Evolutionary conservation across 345 rosid genomes (phyloP).

Genomic region (Populus deltoides): DNA sequence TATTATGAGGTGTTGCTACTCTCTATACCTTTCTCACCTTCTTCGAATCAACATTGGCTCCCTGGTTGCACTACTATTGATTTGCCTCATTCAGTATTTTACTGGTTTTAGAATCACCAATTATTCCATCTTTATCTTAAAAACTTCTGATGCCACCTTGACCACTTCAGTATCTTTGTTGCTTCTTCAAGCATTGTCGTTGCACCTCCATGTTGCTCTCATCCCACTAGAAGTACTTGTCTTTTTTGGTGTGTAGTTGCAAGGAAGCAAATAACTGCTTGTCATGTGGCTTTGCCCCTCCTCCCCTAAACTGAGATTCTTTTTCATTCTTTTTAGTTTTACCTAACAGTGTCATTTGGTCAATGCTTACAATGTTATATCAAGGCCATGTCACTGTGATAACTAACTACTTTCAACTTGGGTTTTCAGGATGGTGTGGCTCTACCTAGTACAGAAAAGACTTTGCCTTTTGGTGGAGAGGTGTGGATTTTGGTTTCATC

Average conservation of each 20-base stretch:
- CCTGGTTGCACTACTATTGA: not conserved
- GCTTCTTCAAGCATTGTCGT: not conserved
- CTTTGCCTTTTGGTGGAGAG: constrained; percentile 95
- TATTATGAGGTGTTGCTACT: not conserved
- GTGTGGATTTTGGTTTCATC: constrained; percentile 35
- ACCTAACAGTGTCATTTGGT: not conserved
- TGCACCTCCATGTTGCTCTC: not conserved
- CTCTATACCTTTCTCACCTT: too few species aligned
- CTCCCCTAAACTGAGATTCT: not conserved
- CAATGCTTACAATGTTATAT: not conserved
- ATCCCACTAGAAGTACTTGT: not conserved
- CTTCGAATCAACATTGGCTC: not conserved
- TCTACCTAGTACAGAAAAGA: constrained; percentile 87
- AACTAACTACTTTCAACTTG: constrained; percentile 14
- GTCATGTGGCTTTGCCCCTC: not conserved
- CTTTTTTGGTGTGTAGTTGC: not conserved
- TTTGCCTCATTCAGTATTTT: too few species aligned
- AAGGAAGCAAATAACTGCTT: not conserved
- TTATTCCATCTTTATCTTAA: not conserved
- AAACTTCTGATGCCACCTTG: not conserved
- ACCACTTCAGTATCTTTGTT: not conserved
- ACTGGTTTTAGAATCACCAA: not conserved
- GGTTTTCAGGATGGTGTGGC: constrained; percentile 84
- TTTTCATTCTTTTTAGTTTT: not conserved
- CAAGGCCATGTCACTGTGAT: constrained; percentile 5